Base-by-base conservation (phyloP, 768 basidiomycete species). In the Terana coerulea region DNA sequence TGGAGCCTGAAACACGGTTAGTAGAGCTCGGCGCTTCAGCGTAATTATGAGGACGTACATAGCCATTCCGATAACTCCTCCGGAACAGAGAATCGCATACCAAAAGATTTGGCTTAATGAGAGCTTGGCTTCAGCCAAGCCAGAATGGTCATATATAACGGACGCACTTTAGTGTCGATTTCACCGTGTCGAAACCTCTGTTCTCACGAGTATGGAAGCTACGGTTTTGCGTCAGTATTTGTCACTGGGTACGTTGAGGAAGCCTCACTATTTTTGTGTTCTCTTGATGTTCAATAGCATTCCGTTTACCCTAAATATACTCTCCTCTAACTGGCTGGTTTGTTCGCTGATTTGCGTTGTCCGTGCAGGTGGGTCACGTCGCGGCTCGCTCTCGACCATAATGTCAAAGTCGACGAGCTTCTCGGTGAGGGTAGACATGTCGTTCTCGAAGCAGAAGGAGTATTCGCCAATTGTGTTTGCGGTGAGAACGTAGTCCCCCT, bases 331-430 rank as follows among this genome's bases (percentile, higher is more conserved):
- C 9, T 88, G 83, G 47, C 81, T 90, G 22, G 97, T 98, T 59
- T 98, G 97, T 54, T 98, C 95, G 11, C 87, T 74, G 31, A 99
- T 82, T 67, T 92, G 89, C 12, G 86, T 86, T 3, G 88, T 80
- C 67, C 93, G 95, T 8, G 88, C 91, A 2, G 94, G 90, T 2
- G 93, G 79, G 62, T 93, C 86, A 45, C 92, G 76, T 45, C 97
- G 76, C 1, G 97, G 97, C 65, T 98, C 95, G 54, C 88, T 93
- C 77, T 99, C 97, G 41, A 93, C 92, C 93, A 98, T 95, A 70
- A 99, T 98, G 68, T 91, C 88, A 65, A 93, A 89, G 71, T 93
- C 91, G 61, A 99, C 80, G 41, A 98, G 80, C 69, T 98, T 98
- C 72, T 93, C 91, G 11, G 91, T 88, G 58, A 97, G 77, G 3